Evolutionary conservation across 2,329 filamentous ascomycete genomes (phyloP).

Genomic region (Fusarium pininemorale): DNA sequence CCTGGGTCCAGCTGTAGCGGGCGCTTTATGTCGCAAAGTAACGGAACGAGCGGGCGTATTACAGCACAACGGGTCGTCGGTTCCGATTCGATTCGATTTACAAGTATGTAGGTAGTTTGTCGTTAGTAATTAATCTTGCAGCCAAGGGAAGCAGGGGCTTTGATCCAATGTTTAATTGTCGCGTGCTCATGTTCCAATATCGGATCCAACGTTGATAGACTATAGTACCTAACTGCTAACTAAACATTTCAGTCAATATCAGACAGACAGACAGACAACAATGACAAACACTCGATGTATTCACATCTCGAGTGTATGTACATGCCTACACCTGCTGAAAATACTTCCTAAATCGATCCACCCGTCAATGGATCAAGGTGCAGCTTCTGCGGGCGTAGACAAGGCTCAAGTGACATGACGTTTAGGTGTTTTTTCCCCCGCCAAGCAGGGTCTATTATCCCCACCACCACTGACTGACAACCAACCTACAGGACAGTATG

Average conservation of each 20-base stretch:
- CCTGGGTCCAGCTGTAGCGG: conserved; percentile 15
- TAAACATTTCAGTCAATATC: background rate
- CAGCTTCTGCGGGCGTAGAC: conserved; percentile 40
- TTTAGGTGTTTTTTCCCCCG: conserved; percentile 8
- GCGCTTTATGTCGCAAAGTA: conserved; percentile 27
- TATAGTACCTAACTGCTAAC: background rate
- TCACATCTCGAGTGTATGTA: background rate
- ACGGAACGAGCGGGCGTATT: conserved; percentile 30
- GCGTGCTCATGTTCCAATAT: conserved; percentile 29
- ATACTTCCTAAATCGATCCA: conserved; percentile 8
- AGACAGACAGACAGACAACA: background rate
- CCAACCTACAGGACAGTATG: background rate
- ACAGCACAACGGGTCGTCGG: conserved; percentile 16
- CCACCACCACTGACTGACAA: conserved; percentile 4
- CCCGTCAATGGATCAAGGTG: conserved; percentile 34
- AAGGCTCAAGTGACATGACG: conserved; percentile 28
- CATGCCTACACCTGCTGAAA: background rate
- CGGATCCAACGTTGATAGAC: background rate
- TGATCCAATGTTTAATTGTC: conserved; percentile 23
- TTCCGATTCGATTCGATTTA: conserved; percentile 18
- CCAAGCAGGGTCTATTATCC: conserved; percentile 21
- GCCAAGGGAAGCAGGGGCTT: background rate
- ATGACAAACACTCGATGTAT: background rate
- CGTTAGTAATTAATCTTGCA: conserved; percentile 9
- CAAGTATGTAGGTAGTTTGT: background rate